Evolutionary conservation across 352 stramenopile genomes (phyloP), one percentile per base, ranked within the genome.

Genomic region (Globisporangium okanoganense): DNA sequence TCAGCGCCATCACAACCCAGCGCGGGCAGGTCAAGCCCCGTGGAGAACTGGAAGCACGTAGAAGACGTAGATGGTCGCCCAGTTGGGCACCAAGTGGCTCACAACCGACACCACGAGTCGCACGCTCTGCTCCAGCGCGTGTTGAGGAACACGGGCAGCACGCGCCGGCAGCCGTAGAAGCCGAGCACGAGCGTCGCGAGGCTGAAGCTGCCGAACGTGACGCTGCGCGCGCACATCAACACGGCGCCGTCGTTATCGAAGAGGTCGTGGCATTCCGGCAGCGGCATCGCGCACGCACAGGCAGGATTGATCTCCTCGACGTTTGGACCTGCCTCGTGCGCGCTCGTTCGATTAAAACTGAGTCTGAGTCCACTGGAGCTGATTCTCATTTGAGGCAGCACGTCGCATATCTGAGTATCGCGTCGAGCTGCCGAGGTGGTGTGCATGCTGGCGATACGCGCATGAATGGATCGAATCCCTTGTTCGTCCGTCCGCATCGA

Each of bases 11-110:
- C n/a, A n/a, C n/a, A n/a, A n/a, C n/a, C 56, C n/a, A 88, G 53
- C 8, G 78, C 81, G 1, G 81, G 75, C 18, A 90, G 62, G 41
- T 90, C 81, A 22, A 90, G 63, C 24, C 69, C 51, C 18, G 77
- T 87, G 29, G 71, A 75, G 53, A 88, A 88, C 66, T 87, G 77
- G 66, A 83, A 85, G 25, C 56, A 87, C 61, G 50, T 81, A 91
- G 66, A 91, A 91, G 22, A 91, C 81, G 66, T 88, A 88, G 47
- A 91, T 61, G 4, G 61, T 79, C 35, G 77, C 78, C 77, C 77
- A 89, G 55, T 87, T 88, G 14, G 81, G 81, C 36, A 88, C 48
- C 41, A 88, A 55, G 47, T 84, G 86, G 52, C 71, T 78, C 31
- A 75, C 70, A 5, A 82, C 55, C 22, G 79, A 81, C 41, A 91